phyloP scores from a whole-genome alignment of 345 rosid species.

The Anastatica hierochuntica region DNA sequence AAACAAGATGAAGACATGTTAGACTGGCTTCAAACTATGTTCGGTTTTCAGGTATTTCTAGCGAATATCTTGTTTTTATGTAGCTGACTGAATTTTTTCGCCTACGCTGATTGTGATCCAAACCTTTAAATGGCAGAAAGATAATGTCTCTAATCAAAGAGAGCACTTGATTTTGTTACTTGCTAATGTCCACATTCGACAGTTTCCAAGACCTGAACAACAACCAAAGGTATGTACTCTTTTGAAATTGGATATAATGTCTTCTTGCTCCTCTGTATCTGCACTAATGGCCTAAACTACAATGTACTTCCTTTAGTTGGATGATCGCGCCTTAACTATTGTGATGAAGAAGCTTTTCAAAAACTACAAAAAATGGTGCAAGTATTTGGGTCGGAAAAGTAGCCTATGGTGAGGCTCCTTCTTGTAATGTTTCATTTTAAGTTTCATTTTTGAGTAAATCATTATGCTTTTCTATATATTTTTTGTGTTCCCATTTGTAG shows the following conservation, averaged over 20 bases:
- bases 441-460: too few species aligned
- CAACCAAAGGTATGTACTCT: slow-evolving; percentile 38
- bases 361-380: slow-evolving; percentile 65
- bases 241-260: not conserved
- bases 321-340: slow-evolving; percentile 45
- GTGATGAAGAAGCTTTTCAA: slow-evolving; percentile 53
- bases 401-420: slow-evolving; percentile 47
- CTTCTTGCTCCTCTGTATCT: slow-evolving; percentile 2
- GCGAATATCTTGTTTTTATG: not conserved
- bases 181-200: slow-evolving; percentile 50
- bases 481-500: slow-evolving; percentile 23
- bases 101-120: not conserved
- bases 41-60: slow-evolving; percentile 50
- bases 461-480: not conserved
- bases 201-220: slow-evolving; percentile 41
- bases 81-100: not conserved
- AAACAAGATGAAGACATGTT: slow-evolving; percentile 46
- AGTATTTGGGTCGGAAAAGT: slow-evolving; percentile 52
- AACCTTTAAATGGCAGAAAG: slow-evolving; percentile 32
- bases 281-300: not conserved
- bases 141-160: slow-evolving; percentile 51
- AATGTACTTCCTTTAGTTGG: slow-evolving; percentile 30
- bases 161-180: slow-evolving; percentile 56
- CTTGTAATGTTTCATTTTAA: too few species aligned
- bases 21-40: slow-evolving; percentile 57